Evolutionary conservation across 371 early-diverging fungal species (phyloP).

Genomic region (Phascolomyces articulosus): DNA sequence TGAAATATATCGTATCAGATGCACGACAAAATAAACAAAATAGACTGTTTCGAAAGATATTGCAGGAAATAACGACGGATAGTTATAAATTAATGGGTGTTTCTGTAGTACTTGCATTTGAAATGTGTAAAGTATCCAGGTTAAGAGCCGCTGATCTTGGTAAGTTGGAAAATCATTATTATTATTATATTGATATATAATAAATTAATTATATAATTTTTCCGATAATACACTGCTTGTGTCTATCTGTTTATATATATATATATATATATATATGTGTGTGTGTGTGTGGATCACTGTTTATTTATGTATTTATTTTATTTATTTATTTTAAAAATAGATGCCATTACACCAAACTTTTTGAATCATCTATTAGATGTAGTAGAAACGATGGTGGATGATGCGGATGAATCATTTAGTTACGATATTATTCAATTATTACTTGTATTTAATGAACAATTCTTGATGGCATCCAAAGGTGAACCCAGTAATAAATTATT

Average conservation of each 20-base stretch:
- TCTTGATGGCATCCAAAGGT: constrained; percentile 53
- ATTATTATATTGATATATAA: too few species aligned
- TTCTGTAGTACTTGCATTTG: constrained; percentile 68
- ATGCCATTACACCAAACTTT: constrained; percentile 43
- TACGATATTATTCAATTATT: constrained; percentile 72
- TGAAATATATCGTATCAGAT: constrained; percentile 39
- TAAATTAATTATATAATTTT: too few species aligned
- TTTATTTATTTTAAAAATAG: constrained; percentile 17
- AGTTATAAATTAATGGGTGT: constrained; percentile 32
- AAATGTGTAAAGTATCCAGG: constrained; percentile 73
- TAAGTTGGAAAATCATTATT: constrained; percentile 21
- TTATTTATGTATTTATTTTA: background rate
- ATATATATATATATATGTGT: background rate
- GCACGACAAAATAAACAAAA: constrained; percentile 40
- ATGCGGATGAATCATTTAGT: constrained; percentile 73
- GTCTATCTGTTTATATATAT: too few species aligned
- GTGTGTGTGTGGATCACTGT: background rate
- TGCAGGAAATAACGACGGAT: constrained; percentile 44
- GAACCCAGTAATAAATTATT: constrained; percentile 55
- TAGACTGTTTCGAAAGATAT: constrained; percentile 52
- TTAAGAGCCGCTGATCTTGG: constrained; percentile 65
- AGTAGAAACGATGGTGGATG: constrained; percentile 71
- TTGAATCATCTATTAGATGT: constrained; percentile 63
- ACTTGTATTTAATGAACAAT: constrained; percentile 73
- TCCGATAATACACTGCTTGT: too few species aligned